Conservation (phyloP, 768 basidiomycete genomes). For the Austroboletus eburneus region DNA sequence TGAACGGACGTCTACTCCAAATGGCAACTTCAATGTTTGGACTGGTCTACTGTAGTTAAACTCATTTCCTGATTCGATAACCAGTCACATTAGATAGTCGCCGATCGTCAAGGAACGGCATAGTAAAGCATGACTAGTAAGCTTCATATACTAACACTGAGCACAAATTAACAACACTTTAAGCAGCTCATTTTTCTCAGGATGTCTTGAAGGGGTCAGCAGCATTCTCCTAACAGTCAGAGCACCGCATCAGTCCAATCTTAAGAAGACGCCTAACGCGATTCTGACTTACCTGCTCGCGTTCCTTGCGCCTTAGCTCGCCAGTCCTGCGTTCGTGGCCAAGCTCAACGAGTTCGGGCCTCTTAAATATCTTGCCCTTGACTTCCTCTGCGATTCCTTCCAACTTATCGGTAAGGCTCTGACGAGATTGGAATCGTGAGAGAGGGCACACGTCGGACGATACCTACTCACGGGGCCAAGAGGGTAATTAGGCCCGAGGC, state of each 20-base stretch:
- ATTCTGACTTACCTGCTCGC: conserved; percentile 20
- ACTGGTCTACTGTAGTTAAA: too few species aligned
- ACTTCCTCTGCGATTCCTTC: conserved; percentile 36
- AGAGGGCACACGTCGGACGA: background rate
- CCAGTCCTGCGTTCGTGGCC: conserved; percentile 39
- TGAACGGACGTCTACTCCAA: too few species aligned
- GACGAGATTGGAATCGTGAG: background rate
- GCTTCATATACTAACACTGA: too few species aligned
- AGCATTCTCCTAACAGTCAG: conserved; percentile 6
- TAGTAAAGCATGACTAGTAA: too few species aligned
- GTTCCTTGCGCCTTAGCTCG: conserved; percentile 35
- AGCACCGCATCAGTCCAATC: background rate
- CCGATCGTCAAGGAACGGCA: too few species aligned
- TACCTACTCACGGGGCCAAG: conserved; percentile 24
- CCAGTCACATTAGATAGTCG: too few species aligned
- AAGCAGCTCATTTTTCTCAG: too few species aligned
- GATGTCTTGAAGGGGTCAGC: conserved; percentile 6
- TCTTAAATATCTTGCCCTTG: conserved; percentile 36
- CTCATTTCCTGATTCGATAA: too few species aligned
- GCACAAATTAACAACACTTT: too few species aligned
- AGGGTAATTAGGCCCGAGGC: conserved; percentile 36
- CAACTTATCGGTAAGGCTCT: conserved; percentile 35
- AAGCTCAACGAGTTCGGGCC: conserved; percentile 35
- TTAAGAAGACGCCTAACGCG: background rate
- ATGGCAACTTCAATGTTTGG: too few species aligned